A percentile compares a stretch with the other conserved stretches of the same genome.
phyloP scores from a whole-genome alignment of 1,139 yeast genomes.

The Candida tropicalis region DNA sequence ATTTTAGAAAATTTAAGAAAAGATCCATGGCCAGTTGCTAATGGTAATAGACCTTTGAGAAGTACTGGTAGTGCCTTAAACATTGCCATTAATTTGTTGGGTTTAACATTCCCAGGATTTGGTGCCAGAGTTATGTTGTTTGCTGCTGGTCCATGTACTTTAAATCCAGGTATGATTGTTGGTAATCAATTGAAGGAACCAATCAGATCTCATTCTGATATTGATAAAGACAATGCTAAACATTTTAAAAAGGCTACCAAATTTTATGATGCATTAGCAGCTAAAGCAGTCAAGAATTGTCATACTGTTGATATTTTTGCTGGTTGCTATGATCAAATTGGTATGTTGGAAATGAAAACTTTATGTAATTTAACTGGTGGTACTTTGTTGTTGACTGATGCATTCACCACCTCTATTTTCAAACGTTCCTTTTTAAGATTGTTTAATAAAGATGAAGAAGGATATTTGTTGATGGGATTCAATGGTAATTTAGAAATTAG shows the following conservation, averaged over 20 bases:
- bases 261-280: slow-evolving; percentile 79
- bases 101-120: slow-evolving; percentile 82
- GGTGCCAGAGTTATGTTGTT: slow-evolving; percentile 92
- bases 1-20: slow-evolving; percentile 76
- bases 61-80: slow-evolving; percentile 93
- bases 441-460: slow-evolving; percentile 77
- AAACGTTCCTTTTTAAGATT: slow-evolving; percentile 90
- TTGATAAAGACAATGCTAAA: slow-evolving; percentile 75
- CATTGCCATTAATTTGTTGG: slow-evolving; percentile 80
- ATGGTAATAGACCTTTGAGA: slow-evolving; percentile 86
- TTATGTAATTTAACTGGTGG: slow-evolving; percentile 93
- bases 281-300: slow-evolving; percentile 68
- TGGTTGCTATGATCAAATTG: slow-evolving; percentile 97
- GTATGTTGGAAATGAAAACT: slow-evolving; percentile 94
- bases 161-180: slow-evolving; percentile 93
- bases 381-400: slow-evolving; percentile 85
- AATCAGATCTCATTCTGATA: slow-evolving; percentile 94
- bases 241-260: slow-evolving; percentile 90
- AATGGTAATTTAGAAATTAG: slow-evolving; percentile 84
- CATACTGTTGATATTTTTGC: slow-evolving; percentile 94
- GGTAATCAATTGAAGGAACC: slow-evolving; percentile 93
- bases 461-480: slow-evolving; percentile 84
- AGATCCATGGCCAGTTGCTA: slow-evolving; percentile 93
- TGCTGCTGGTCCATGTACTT: slow-evolving; percentile 95
- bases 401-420: slow-evolving; percentile 95